These are phyloP conservation scores for Sugiyamaella paludigena DNA, from an alignment of 1,139 yeast species.

Conservation along the genomic window DNA sequence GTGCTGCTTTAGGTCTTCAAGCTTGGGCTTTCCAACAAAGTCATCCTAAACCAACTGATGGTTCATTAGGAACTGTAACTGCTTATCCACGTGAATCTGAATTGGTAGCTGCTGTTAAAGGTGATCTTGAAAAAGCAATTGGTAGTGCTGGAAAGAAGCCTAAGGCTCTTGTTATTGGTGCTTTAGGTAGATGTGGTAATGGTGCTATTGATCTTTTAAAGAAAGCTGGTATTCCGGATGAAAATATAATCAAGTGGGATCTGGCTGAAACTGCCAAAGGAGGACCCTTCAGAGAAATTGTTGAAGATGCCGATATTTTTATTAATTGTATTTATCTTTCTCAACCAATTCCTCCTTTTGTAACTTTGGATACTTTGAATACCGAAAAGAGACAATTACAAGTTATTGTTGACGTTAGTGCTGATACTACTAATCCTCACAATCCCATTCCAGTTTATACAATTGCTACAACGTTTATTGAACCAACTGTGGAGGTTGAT, in stretches of 20 bases:
- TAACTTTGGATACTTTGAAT: conserved; percentile 67
- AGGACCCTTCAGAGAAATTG: conserved; percentile 94
- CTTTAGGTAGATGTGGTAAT: conserved; percentile 98
- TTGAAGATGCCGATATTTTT: conserved; percentile 71
- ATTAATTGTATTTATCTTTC: conserved; percentile 95
- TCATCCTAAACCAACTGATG: conserved; percentile 52
- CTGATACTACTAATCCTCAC: conserved; percentile 97
- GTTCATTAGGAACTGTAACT: conserved; percentile 59
- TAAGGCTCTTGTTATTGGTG: conserved; percentile 86
- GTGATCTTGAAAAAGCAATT: conserved; percentile 62
- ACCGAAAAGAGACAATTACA: conserved; percentile 66
- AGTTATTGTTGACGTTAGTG: conserved; percentile 95
- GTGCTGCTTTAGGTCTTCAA: conserved; percentile 92
- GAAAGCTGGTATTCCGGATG: conserved; percentile 85
- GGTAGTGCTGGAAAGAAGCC: conserved; percentile 45
- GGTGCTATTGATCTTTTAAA: conserved; percentile 87
- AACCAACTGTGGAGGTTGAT: conserved; percentile 84
- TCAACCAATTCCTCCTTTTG: conserved; percentile 88
- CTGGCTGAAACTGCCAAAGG: conserved; percentile 95
- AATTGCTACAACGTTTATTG: conserved; percentile 82
- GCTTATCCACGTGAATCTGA: conserved; percentile 81
- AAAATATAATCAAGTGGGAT: conserved; percentile 88
- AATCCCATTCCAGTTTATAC: conserved; percentile 94
- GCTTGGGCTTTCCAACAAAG: conserved; percentile 93
- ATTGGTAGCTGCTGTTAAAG: conserved; percentile 64